A percentile compares a stretch with the other conserved stretches of the same genome.
These are phyloP conservation scores for Coccomyxa subellipsoidea DNA, from an alignment of 163 green algal species.

Conservation along the genomic window DNA sequence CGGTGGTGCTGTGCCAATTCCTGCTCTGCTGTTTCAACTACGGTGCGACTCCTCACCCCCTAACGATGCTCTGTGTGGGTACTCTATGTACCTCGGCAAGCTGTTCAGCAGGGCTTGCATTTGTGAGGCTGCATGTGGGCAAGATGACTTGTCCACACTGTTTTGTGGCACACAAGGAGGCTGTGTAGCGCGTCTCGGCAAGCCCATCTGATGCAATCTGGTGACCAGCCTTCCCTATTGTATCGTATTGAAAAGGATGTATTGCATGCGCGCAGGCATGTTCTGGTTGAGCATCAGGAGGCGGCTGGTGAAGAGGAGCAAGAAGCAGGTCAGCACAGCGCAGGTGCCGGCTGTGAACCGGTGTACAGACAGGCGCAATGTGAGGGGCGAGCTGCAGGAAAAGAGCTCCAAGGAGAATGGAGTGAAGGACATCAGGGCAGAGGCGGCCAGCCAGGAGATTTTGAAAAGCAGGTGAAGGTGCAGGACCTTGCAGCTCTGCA, in stretches of 20 bases:
- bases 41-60: neutral
- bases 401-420: neutral
- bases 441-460: neutral
- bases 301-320: neutral
- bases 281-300: neutral
- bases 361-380: neutral
- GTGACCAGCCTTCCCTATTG: too few relatives aligned
- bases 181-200: too few relatives aligned
- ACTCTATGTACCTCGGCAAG: too few relatives aligned
- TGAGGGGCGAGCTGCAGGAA: neutral
- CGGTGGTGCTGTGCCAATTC: constrained; percentile 17
- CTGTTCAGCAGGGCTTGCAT: neutral
- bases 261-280: neutral
- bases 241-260: too few relatives aligned
- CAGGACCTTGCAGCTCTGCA: neutral
- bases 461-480: neutral
- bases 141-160: neutral
- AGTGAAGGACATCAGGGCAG: neutral
- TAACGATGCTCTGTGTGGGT: neutral
- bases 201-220: too few relatives aligned
- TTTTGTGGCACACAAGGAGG: neutral
- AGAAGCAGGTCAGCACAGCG: constrained; percentile 1
- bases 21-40: constrained; percentile 32
- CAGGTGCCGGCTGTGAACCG: neutral
- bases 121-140: neutral